Evolutionary conservation across 495 filamentous ascomycete genomes (phyloP), one percentile per base, ranked within the genome.

Genomic region (Hypoxylon lienhwacheense): DNA sequence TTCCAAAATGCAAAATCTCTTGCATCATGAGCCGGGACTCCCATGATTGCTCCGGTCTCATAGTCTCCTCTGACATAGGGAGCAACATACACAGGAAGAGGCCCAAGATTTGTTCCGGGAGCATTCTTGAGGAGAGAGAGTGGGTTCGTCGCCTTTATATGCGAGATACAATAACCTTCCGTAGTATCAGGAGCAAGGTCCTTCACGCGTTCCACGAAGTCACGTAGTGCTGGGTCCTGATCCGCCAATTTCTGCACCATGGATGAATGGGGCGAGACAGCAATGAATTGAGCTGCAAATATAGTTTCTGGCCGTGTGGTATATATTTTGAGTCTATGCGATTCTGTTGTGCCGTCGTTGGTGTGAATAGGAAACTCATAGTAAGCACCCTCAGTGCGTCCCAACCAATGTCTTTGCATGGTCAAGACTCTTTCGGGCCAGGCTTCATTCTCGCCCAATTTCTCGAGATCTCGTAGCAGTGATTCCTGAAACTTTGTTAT

Each of bases 371-470:
- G 77, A 49, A 96, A 96, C 51, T 78, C 81, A 57, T 95, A 75
- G 43, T 80, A 83, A 1, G 85, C 85, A 7, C 89, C 90, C 4
- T 73, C 69, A 0, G 88, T 91, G 59, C 83, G 87, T 12, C 90
- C 90, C 16, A 96, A 78, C 90, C 90, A 96, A 66, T 96, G 91
- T 60, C 79, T 81, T 66, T 96, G 90, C 87, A 92, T 90, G 1
- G 86, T 71, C 47, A 89, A 56, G 5, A 96, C 90, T 44, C 85
- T 77, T 35, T 93, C 87, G 0, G 90, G 90, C 90, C 90, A 96
- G 7, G 72, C 71, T 2, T 77, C 79, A n/a, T 77, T 70, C 35
- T 77, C 71, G 6, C 78, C 71, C 5, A 96, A 72, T 1, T 75
- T 67, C 16, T 90, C 82, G 1, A 95, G 75, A 50, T 89, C 90